Base-by-base conservation (phyloP, 768 basidiomycete genomes). In the Suillus americanus region DNA sequence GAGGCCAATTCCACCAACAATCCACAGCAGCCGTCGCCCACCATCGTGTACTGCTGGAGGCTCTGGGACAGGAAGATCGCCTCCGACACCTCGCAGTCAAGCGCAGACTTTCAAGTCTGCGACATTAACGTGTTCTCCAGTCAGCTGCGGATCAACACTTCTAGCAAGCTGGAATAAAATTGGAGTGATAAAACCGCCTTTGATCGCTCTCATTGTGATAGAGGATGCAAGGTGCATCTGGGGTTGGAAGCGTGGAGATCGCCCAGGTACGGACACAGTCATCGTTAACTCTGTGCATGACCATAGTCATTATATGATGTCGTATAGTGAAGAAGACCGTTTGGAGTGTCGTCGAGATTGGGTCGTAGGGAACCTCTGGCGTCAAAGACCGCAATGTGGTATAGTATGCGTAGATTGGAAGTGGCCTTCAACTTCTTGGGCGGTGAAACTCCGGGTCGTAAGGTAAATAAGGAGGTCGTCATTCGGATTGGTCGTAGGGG, bases 201-300 rank as follows among this genome's bases (percentile, higher is more conserved):
- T 75, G 70, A 86, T 85, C 67, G 82, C 75, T 38, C 85, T 80
- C 78, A 89, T 83, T 20, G 88, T 89, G 12, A 88, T 66, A 72
- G 70, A 83, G 82, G 0, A 41, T 64, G 2, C 51, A 3, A 2
- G 69, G 67, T 1, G 66, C 64, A 25, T 59, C 35, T 8, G 62
- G 46, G 2, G 72, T 67, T 20, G 72, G 71, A 35, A 57, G 69
- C 14, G 72, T 57, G 1, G 87, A 87, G 23, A 88, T 78, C 0
- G 87, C 87, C 86, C 86, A 89, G 3, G 87, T 88, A 13, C 87
- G 83, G 14, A 89, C 82, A 57, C 85, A 81, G 67, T 89, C 86
- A 71, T 88, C 87, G 68, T 86, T 86, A 20, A 84, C 74, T 41
- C n/a, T 41, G 46, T 48, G 23, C 23, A n/a, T 23, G 46, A 48